These are phyloP conservation scores for Taphrina confusa DNA, from an alignment of 1,139 yeast genomes.

Conservation along the genomic window DNA sequence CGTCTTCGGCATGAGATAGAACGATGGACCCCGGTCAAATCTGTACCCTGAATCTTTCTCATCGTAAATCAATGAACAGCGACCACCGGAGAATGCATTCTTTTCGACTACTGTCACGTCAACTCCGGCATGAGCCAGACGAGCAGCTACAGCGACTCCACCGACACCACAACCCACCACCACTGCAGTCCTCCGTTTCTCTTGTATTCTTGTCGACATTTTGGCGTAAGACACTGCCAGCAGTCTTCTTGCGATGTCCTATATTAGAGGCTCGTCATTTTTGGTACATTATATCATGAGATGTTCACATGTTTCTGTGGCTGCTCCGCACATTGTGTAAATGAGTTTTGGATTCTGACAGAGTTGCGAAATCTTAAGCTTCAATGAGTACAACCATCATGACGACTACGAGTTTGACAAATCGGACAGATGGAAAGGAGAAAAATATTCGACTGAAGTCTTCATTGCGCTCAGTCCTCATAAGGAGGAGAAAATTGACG, in stretches of 20 bases:
- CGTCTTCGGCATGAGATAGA: conserved; percentile 35
- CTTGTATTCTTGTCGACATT: background rate
- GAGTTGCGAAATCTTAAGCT: too few species aligned
- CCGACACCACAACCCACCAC: conserved; percentile 35
- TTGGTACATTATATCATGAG: background rate
- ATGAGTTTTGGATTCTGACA: too few species aligned
- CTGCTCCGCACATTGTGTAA: too few species aligned
- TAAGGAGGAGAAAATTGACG: conserved; percentile 57
- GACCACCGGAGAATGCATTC: conserved; percentile 34
- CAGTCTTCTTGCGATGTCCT: background rate
- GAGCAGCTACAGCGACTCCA: conserved; percentile 33
- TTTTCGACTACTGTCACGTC: conserved; percentile 35
- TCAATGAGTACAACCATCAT: too few species aligned
- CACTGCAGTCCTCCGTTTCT: conserved; percentile 22
- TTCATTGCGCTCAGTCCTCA: conserved; percentile 14
- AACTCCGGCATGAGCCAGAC: conserved; percentile 33
- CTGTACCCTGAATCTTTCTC: conserved; percentile 26
- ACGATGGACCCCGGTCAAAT: conserved; percentile 34
- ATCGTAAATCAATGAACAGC: conserved; percentile 30
- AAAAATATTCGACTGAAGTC: background rate
- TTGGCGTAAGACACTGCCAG: background rate
- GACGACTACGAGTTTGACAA: too few species aligned
- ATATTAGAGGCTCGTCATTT: too few species aligned
- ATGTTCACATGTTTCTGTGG: conserved; percentile 7
- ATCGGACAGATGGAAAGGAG: background rate